Base-by-base conservation (phyloP, 805 yeast genomes). In the Metschnikowia baotianmanensis region DNA sequence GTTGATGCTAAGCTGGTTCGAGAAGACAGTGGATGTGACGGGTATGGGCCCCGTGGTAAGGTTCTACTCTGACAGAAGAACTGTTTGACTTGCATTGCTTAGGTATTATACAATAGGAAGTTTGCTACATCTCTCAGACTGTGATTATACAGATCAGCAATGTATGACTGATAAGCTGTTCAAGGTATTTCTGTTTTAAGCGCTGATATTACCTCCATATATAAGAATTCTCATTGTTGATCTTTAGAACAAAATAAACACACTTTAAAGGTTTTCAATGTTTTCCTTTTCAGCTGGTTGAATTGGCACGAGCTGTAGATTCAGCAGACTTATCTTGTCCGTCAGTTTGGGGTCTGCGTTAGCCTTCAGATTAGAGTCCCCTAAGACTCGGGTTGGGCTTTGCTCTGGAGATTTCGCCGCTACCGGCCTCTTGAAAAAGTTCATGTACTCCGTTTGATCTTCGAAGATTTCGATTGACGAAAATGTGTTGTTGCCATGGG, bases 1-100 rank as follows among this genome's bases (percentile, higher is more conserved):
- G 34, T 73, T 83, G 34, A 63, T 93, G 52, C 76, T 93, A 53
- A 78, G 83, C 23, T 93, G 99, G 99, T 87, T 83, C 59, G 97
- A 91, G 52, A 89, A 88, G 65, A 78, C 91, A 15, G 82, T 87
- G 26, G 95, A 84, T 46, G 67, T 77, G 16, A 78, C 90, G 12
- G 98, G 98, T 15, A 82, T 84, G 58, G 96, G 96, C 10, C 86
- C 96, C 31, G 82, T 93, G 52, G 86, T 86, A 36, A 80, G 96
- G 53, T 89, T 80, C 62, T 73, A 89, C 63, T 78, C 88, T 31
- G 98, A 91, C 65, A 79, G 95, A 67, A 77, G 93, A 59, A 77
- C 87, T 5, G 83, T 87, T 24, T 86, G 62, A 42, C 6, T 11
- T 15, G n/a, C 11, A 15, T 16, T 6, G 21, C 10, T 10, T 16